These are phyloP conservation scores for Tylopilus felleus DNA, from an alignment of 768 basidiomycete genomes.

Conservation along the genomic window DNA sequence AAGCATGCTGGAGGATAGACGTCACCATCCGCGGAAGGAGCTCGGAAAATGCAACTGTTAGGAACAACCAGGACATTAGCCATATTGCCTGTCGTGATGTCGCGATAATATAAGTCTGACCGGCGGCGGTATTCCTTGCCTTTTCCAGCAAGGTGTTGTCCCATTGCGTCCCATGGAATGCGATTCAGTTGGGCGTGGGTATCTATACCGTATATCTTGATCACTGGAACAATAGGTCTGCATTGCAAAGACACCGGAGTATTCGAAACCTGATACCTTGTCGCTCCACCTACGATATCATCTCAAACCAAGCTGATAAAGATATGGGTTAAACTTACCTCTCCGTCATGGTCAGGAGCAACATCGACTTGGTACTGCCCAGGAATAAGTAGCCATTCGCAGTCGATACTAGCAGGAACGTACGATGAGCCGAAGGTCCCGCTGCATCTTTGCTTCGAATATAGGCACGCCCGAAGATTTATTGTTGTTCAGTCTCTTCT, in stretches of 20 bases:
- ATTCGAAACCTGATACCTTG: slow-evolving; percentile 31
- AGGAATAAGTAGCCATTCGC: background rate
- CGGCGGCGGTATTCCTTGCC: slow-evolving; percentile 53
- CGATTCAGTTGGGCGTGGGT: slow-evolving; percentile 46
- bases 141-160: slow-evolving; percentile 38
- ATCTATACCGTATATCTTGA: slow-evolving; percentile 50
- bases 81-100: background rate
- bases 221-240: slow-evolving; percentile 27
- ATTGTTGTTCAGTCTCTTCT: slow-evolving; percentile 54
- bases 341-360: slow-evolving; percentile 35
- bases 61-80: background rate
- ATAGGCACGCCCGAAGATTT: slow-evolving; percentile 50
- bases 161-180: slow-evolving; percentile 44
- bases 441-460: slow-evolving; percentile 66
- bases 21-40: slow-evolving; percentile 32
- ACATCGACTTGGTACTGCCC: slow-evolving; percentile 50
- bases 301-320: background rate
- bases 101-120: slow-evolving; percentile 27
- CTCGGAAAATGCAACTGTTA: slow-evolving; percentile 45
- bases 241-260: background rate
- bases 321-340: slow-evolving; percentile 17
- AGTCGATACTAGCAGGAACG: slow-evolving; percentile 11
- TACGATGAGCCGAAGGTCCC: slow-evolving; percentile 50
- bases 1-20: slow-evolving; percentile 54
- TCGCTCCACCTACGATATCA: slow-evolving; percentile 31